Evolutionary conservation across 83 land plant genomes (phyloP), one percentile per base, ranked within the genome.

Genomic region (Picea abies): DNA sequence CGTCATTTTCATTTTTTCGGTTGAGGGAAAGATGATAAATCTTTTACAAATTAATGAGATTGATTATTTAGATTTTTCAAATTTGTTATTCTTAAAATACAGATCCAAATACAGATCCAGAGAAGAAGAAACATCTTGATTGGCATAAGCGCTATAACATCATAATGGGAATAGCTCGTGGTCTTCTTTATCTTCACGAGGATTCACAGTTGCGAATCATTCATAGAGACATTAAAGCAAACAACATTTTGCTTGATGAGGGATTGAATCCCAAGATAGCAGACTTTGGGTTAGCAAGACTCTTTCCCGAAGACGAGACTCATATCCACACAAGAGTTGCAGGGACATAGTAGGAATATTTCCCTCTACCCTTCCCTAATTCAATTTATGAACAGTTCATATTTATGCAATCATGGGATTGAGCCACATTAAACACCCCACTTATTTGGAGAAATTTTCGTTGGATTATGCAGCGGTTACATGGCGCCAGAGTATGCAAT

Each of bases 301-400:
- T 73, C 0, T 73, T 73, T 19, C 77, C 77, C 41, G 56, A 26
- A 26, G 29, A 26, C 29, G 29, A 26, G 29, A 26, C 29, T 26
- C 29, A 26, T 26, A 26, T 26, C 12, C 77, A 39, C n/a, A 73
- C 77, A 37, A 17, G 41, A 73, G 52, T 8, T 14, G 52, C 22
- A 73, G 77, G 77, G 3, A 41, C 77, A 41, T 39, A 19, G 77
- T 41, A 73, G 32, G 68, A 65, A 65, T 17, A 63, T 63, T 44
- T 44, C 47, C 47, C 47, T 44, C 6, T 44, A 44, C 47, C 47
- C 47, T 44, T 44, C 47, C 5, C 47, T 44, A 44, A 44, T 44
- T 2, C 11, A 52, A 52, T 52, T 52, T 11, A 52, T 11, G 11
- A 11, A 52, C 56, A 52, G 56, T 52, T 52, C 11, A 10, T 12